Percentiles rank a stretch among this genome's conserved stretches.
Conservation (phyloP, 192 early-diverging fungal genomes). For the Mortierella alpina region DNA sequence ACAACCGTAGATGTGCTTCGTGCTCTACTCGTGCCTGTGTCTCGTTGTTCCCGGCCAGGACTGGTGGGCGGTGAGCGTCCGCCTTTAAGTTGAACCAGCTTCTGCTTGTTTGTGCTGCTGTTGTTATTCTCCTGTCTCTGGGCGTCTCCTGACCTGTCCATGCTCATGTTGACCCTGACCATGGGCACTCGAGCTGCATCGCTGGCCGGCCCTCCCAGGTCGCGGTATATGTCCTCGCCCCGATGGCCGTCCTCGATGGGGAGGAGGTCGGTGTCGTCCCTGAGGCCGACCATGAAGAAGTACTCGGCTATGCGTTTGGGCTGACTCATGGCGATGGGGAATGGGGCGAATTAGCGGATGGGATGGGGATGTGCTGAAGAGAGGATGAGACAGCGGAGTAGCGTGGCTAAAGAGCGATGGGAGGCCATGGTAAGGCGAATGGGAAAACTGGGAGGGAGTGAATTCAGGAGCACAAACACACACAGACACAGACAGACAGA, state of each 20-base stretch:
- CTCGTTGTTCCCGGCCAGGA: too few relatives aligned
- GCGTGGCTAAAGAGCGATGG: neutral
- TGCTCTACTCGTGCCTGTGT: too few relatives aligned
- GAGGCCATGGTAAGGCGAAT: neutral
- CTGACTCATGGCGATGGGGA: neutral
- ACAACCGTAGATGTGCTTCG: too few relatives aligned
- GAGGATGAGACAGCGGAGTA: neutral
- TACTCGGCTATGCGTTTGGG: constrained; percentile 53
- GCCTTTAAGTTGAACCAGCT: too few relatives aligned
- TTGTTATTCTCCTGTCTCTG: too few relatives aligned
- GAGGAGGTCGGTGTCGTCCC: constrained; percentile 22
- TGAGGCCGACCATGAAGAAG: constrained; percentile 50
- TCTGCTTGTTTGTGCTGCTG: too few relatives aligned
- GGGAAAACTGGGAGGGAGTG: neutral
- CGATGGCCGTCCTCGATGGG: constrained; percentile 1
- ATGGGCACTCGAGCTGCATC: too few relatives aligned
- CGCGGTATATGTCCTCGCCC: too few relatives aligned
- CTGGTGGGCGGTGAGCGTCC: too few relatives aligned
- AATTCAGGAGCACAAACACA: neutral
- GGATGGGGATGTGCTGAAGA: neutral
- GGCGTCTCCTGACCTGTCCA: too few relatives aligned
- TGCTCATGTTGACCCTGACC: too few relatives aligned
- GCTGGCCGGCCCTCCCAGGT: too few relatives aligned
- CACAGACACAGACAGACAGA: constrained; percentile 6
- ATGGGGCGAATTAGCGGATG: neutral